Evolutionary conservation across 441 rosid species (phyloP).

Genomic region (Euphorbia corollata): DNA sequence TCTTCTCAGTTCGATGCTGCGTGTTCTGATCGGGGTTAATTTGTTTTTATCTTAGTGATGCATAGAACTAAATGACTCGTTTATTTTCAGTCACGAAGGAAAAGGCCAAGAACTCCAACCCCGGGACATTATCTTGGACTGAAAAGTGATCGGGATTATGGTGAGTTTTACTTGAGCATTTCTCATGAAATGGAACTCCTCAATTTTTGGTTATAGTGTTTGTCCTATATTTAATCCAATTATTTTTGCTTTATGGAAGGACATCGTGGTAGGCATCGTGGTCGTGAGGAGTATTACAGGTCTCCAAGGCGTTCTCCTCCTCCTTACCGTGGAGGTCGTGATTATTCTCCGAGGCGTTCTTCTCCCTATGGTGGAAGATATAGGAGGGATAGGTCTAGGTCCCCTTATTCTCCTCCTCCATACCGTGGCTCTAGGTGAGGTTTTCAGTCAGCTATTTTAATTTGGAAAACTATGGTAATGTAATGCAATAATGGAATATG

Average conservation of each 20-base stretch:
- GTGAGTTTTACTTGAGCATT: conserved; percentile 28
- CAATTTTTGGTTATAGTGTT: background rate
- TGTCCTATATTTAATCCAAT: background rate
- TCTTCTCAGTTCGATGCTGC: background rate
- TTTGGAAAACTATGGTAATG: conserved; percentile 14
- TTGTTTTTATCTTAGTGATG: conserved; percentile 5
- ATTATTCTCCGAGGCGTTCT: conserved; percentile 61
- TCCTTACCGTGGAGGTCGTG: conserved; percentile 54
- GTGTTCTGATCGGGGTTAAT: background rate
- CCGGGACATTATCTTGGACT: conserved; percentile 98
- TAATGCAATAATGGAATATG: conserved; percentile 12
- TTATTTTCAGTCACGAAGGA: conserved; percentile 79
- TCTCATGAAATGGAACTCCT: background rate
- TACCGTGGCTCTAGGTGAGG: conserved; percentile 50
- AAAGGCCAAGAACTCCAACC: conserved; percentile 89
- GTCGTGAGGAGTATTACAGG: conserved; percentile 55
- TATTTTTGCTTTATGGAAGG: conserved; percentile 23
- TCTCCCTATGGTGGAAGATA: conserved; percentile 69
- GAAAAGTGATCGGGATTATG: conserved; percentile 66
- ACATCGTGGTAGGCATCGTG: conserved; percentile 44
- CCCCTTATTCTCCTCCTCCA: conserved; percentile 35
- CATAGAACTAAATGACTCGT: conserved; percentile 23
- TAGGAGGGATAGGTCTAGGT: conserved; percentile 70
- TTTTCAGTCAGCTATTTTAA: conserved; percentile 11
- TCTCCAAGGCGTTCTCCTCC: conserved; percentile 66